phyloP scores from a whole-genome alignment of 2,329 filamentous ascomycete species.

The Fusarium sp. region DNA sequence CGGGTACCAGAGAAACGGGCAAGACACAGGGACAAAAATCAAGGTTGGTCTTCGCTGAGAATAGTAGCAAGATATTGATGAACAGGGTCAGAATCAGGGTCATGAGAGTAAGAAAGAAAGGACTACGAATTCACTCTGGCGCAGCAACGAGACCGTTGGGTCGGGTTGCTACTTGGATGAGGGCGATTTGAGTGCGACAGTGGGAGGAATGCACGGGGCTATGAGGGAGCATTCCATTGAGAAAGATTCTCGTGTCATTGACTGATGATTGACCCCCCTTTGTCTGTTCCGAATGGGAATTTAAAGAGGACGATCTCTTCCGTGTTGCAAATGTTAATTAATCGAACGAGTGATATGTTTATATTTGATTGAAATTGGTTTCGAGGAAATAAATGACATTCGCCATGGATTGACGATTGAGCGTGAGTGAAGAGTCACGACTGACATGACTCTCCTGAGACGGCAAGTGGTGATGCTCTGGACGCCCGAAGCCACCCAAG shows the following conservation, averaged over 20 bases:
- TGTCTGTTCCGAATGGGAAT: conserved; percentile 16
- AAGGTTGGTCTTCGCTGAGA: conserved; percentile 11
- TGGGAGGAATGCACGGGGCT: conserved; percentile 43
- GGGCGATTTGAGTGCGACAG: conserved; percentile 27
- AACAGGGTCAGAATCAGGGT: neutral
- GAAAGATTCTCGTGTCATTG: conserved; percentile 24
- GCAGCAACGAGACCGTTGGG: conserved; percentile 38
- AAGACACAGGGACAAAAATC: conserved; percentile 34
- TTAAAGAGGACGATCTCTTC: conserved; percentile 18
- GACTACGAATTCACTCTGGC: conserved; percentile 36
- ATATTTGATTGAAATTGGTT: neutral
- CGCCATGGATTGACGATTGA: neutral
- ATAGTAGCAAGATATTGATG: conserved; percentile 4
- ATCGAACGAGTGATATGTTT: neutral
- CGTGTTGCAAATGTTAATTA: conserved; percentile 11
- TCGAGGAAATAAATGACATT: neutral
- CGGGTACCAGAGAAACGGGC: conserved; percentile 38
- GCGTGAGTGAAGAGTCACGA: conserved; percentile 2
- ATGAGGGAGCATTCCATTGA: conserved; percentile 44
- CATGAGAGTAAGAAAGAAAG: conserved; percentile 13
- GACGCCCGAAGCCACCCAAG: conserved; percentile 31
- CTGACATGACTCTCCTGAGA: neutral
- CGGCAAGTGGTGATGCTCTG: conserved; percentile 22
- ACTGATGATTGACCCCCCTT: conserved; percentile 21
- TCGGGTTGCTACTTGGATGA: conserved; percentile 20